Evolutionary conservation across 2,329 filamentous ascomycete species (phyloP), one percentile per base, ranked within the genome.

Genomic region (Gnomoniopsis sp.): DNA sequence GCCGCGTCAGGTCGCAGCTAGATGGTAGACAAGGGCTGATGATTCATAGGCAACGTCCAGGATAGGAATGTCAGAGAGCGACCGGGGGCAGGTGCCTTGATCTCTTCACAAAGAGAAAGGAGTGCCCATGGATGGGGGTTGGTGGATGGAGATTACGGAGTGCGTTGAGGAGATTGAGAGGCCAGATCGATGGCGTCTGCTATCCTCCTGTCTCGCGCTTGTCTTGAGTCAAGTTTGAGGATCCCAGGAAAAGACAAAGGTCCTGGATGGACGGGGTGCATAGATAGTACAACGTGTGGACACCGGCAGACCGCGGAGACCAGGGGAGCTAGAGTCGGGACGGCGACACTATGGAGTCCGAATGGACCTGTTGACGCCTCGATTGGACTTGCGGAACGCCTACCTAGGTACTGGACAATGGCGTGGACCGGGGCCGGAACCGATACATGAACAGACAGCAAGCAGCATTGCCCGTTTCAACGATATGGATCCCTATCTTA

Each of bases 1-100:
- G 60, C 53, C 60, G 60, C 53, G 57, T 59, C 60, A 62, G 57
- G 57, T 59, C 49, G 49, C 47, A 50, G 12, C 50, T 61, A 56
- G 56, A 53, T 61, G 54, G 57, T 53, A 46, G 53, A 49, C 58
- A 49, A 53, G 50, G 49, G 47, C 53, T 62, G 60, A 62, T 62
- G 60, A 62, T 57, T 62, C 60, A 62, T 62, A 57, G 49, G n/a
- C 49, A n/a, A 49, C 57, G 49, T 43, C 49, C 52, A 50, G 53
- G 49, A 48, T 53, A 43, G 12, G 33, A 56, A 33, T 59, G 56
- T 53, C 59, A 61, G 59, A 52, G 53, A 61, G 43, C 34, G 44
- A 43, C 49, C 51, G 23, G 57, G 55, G 34, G 34, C 50, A 26
- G 21, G 26, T 22, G 33, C 30, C 38, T 36, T 30, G 26, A 30